Percentiles rank a stretch among this genome's conserved stretches.
Conservation (phyloP, 2,329 filamentous ascomycete genomes). For the Colletotrichum aenigma region DNA sequence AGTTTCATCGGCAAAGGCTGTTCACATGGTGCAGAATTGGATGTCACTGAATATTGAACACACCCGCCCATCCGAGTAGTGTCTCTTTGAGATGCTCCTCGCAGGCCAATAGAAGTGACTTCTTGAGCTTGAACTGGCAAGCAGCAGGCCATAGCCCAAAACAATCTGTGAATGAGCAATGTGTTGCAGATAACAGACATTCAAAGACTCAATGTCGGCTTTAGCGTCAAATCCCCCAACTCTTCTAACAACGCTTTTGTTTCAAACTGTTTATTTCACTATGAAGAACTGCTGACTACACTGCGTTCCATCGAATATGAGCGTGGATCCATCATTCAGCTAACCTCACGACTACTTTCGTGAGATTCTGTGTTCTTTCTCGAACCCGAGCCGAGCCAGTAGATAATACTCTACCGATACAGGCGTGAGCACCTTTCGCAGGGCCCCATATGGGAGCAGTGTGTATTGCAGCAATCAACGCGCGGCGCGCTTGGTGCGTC, state of each 20-base stretch:
- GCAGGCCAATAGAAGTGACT: no score
- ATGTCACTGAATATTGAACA: no score
- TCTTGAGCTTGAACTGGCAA: no score
- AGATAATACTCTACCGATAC: not conserved
- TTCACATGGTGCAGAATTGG: no score
- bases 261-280: not conserved
- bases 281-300: not conserved
- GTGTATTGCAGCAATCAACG: rapidly evolving
- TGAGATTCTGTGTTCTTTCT: not conserved
- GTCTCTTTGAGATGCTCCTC: no score
- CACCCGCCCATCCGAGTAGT: no score
- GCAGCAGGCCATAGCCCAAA: no score
- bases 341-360: not conserved
- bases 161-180: not conserved
- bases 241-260: not conserved
- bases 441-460: not conserved
- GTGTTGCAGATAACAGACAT: not conserved
- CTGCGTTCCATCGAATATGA: not conserved
- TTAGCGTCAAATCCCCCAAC: not conserved
- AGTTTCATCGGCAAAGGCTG: no score
- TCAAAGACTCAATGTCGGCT: not conserved
- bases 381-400: not conserved
- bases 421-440: not conserved
- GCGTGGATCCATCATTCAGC: not conserved
- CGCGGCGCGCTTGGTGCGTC: rapidly evolving